Evolutionary conservation across 169 alveolate species (phyloP).

Genomic region (Eimeria praecox): DNA sequence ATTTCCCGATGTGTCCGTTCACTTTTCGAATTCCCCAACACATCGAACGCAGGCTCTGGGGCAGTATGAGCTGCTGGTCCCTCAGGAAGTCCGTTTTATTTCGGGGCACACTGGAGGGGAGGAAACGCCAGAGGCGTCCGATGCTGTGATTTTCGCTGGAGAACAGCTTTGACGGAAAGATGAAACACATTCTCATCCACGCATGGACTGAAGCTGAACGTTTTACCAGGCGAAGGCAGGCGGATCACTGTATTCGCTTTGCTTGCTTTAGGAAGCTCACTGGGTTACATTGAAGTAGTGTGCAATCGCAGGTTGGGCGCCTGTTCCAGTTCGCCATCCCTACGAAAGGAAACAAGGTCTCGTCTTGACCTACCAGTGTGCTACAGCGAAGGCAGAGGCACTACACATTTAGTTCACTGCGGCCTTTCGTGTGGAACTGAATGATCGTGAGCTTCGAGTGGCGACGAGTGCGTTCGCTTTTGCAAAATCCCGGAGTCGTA

Average conservation of each 20-base stretch:
- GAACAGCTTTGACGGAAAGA: neutral
- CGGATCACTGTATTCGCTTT: neutral
- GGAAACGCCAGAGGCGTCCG: neutral
- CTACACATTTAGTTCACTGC: neutral
- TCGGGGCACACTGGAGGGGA: neutral
- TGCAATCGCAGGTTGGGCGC: neutral
- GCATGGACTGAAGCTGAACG: neutral
- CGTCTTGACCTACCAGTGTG: neutral
- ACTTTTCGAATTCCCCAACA: neutral
- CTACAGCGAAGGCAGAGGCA: neutral
- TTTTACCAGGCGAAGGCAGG: too few species aligned
- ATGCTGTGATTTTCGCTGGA: neutral
- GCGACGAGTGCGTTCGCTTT: too few species aligned
- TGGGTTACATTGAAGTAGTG: neutral
- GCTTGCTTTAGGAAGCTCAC: neutral
- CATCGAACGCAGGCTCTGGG: neutral
- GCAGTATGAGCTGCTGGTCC: neutral
- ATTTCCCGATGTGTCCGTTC: neutral
- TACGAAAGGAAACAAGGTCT: neutral
- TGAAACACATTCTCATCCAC: neutral
- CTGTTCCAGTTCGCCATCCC: neutral
- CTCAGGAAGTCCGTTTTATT: neutral
- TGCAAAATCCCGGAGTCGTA: too few species aligned
- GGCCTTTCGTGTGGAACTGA: neutral
- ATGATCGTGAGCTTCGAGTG: neutral